Base-by-base conservation (phyloP, 352 stramenopile genomes). In the Thalassiosira livingstoniorum region DNA sequence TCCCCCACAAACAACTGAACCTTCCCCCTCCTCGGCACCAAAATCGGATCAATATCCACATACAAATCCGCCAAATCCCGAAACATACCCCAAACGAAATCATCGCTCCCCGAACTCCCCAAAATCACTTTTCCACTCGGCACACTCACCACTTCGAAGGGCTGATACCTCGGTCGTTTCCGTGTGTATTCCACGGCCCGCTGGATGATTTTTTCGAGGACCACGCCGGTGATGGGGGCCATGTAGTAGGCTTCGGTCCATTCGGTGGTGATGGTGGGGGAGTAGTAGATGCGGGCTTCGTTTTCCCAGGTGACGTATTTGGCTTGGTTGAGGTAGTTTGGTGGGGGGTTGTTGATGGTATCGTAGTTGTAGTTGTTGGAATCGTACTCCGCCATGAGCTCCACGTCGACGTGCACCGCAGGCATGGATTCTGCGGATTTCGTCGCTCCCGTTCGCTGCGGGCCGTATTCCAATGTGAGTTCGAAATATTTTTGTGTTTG, bases 381-480 rank as follows among this genome's bases (percentile, higher is more conserved):
- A 67, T 76, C 18, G 31, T 62, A 4, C 34, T 67, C 42, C 13
- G 7, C 53, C 1, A 71, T 63, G 34, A 80, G 11, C 57, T 90
- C 82, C 25, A 58, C 75, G 54, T 88, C 73, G 2, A 82, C 31
- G 71, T 91, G 77, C 4, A 92, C 69, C 11, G 79, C 62, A 2
- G 90, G 88, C 58, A 92, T 87, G 2, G 78, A 72, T 60, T 93
- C 88, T 10, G 85, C 75, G 55, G 79, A 71, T 51, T 88, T 80
- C 4, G 75, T 51, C 2, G 53, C 31, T 3, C 88, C 90, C 18
- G 84, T 60, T 34, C 90, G 77, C 71, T 87, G 75, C 13, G 90
- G 90, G 31, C 90, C 90, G 67, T 93, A 94, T 78, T 94, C 90
- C 11, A 94, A 76, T n/a, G 88, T 94, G 0, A 94, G 54, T 71